These are phyloP conservation scores for Pterulicium gracile DNA, from an alignment of 1,284 basidiomycete species.

Conservation along the genomic window DNA sequence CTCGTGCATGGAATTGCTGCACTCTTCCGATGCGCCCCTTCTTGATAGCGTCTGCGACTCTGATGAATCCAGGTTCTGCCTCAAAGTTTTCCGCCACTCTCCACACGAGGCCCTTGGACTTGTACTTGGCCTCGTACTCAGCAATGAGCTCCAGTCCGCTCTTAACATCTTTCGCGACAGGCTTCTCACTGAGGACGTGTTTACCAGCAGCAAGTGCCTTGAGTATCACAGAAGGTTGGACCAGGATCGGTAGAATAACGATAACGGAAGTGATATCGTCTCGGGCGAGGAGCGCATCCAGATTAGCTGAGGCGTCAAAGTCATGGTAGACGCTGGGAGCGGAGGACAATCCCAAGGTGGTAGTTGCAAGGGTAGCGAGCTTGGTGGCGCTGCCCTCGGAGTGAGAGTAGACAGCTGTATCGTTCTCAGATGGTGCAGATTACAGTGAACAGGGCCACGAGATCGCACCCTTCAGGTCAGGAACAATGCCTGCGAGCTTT, in stretches of 20 bases:
- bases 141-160: slow-evolving; percentile 54
- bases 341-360: slow-evolving; percentile 28
- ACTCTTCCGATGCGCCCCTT: slow-evolving; percentile 56
- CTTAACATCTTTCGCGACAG: slow-evolving; percentile 55
- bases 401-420: slow-evolving; percentile 75
- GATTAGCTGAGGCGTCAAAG: slow-evolving; percentile 27
- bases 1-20: slow-evolving; percentile 46
- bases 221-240: slow-evolving; percentile 59
- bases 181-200: slow-evolving; percentile 82
- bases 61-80: slow-evolving; percentile 49
- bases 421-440: no score
- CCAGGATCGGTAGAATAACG: slow-evolving; percentile 66
- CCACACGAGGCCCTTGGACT: slow-evolving; percentile 68
- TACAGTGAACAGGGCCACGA: background rate
- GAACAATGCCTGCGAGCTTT: slow-evolving; percentile 31
- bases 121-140: slow-evolving; percentile 53
- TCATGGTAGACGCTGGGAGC: slow-evolving; percentile 49
- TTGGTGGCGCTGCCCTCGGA: slow-evolving; percentile 49
- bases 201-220: slow-evolving; percentile 63
- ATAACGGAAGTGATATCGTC: slow-evolving; percentile 63
- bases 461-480: slow-evolving; percentile 22
- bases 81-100: slow-evolving; percentile 81
- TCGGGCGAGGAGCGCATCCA: slow-evolving; percentile 57
- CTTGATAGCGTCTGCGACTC: slow-evolving; percentile 41
- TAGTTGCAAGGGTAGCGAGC: slow-evolving; percentile 33